Percentiles rank a stretch among this genome's conserved stretches.
Conservation (phyloP, 163 green algal species). For the Chloromonas sp. region DNA sequence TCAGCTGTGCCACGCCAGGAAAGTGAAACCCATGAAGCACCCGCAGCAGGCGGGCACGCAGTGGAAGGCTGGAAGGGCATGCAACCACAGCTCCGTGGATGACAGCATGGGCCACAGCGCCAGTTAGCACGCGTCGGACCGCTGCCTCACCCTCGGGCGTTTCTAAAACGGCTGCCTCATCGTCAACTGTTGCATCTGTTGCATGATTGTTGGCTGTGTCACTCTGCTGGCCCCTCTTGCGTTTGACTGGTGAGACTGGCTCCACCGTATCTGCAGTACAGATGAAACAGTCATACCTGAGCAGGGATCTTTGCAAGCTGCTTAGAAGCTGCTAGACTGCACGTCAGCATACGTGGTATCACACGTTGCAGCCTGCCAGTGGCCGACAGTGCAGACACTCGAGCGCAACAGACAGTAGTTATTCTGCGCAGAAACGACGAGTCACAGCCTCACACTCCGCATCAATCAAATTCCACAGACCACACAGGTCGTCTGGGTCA, state of each 20-base stretch:
- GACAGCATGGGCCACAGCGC: slow-evolving; percentile 53
- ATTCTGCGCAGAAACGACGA: too few relatives aligned
- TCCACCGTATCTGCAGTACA: too few relatives aligned
- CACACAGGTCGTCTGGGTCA: too few relatives aligned
- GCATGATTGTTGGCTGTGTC: background rate
- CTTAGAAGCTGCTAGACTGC: too few relatives aligned
- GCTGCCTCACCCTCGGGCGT: slow-evolving; percentile 15
- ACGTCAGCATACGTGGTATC: too few relatives aligned
- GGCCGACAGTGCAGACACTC: too few relatives aligned
- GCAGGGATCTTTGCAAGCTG: too few relatives aligned
- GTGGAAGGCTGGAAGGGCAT: slow-evolving; percentile 32
- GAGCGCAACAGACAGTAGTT: too few relatives aligned
- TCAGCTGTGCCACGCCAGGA: slow-evolving; percentile 31
- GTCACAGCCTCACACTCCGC: too few relatives aligned
- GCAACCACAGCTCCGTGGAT: slow-evolving; percentile 43
- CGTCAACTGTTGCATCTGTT: background rate
- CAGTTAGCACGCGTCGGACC: slow-evolving; percentile 44
- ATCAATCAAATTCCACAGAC: too few relatives aligned
- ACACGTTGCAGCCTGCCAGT: too few relatives aligned
- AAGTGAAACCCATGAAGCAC: slow-evolving; percentile 46
- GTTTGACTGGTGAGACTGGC: background rate
- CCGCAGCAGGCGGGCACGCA: slow-evolving; percentile 48
- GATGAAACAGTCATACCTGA: too few relatives aligned
- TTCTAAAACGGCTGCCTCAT: background rate
- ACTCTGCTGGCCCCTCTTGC: background rate